phyloP scores from a whole-genome alignment of 1,284 basidiomycete genomes.

The Phylloboletellus chloephorus region DNA sequence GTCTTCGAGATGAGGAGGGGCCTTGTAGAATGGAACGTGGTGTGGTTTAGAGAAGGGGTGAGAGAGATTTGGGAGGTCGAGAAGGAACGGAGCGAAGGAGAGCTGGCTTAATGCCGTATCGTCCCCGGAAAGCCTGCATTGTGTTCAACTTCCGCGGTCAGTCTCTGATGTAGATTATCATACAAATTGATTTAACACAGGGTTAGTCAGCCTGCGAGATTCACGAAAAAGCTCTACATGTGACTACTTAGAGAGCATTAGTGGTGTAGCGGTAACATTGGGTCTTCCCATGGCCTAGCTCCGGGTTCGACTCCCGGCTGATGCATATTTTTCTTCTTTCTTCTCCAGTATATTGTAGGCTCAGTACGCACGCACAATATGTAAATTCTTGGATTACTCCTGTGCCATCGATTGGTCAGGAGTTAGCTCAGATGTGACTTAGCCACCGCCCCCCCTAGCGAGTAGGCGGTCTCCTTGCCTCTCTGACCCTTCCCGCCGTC shows the following conservation, averaged over 20 bases:
- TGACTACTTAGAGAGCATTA: too few species aligned
- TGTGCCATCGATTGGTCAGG: too few species aligned
- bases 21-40: slow-evolving; percentile 89
- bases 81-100: slow-evolving; percentile 46
- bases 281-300: slow-evolving; percentile 48
- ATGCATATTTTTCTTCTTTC: slow-evolving; percentile 32
- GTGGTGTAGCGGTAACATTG: slow-evolving; percentile 40
- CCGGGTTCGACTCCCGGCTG: slow-evolving; percentile 55
- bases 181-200: slow-evolving; percentile 1
- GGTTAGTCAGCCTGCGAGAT: too few species aligned
- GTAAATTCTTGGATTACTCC: too few species aligned
- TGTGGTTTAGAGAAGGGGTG: slow-evolving; percentile 77
- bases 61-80: slow-evolving; percentile 74
- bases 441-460: too few species aligned
- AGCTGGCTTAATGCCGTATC: slow-evolving; percentile 11
- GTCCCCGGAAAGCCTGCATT: too few species aligned
- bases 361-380: too few species aligned
- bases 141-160: neutral
- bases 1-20: slow-evolving; percentile 77
- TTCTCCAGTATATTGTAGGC: too few species aligned
- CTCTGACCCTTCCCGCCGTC: too few species aligned
- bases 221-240: too few species aligned
- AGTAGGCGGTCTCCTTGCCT: too few species aligned
- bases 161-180: slow-evolving; percentile 5
- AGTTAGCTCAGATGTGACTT: too few species aligned